Conservation (phyloP, 331 rosid genomes). For the Stylosanthes scabra region DNA sequence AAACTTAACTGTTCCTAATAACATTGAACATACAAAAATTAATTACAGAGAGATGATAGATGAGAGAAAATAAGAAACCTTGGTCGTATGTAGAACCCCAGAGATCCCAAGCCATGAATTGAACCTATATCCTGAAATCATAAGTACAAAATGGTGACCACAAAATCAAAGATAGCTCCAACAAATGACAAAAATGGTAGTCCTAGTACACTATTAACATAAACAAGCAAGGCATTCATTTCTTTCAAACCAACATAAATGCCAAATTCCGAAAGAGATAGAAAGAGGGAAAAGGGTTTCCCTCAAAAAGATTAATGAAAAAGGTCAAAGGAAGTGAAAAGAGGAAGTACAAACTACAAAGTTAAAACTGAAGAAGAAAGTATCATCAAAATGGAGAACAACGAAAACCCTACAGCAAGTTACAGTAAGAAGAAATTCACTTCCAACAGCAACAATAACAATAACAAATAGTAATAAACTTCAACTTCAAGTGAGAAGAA, state of each 20-base stretch:
- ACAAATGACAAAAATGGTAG: constrained; percentile 2
- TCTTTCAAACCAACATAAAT: not conserved
- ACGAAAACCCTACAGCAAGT: not conserved
- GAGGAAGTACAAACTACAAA: not conserved
- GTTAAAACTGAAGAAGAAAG: not conserved
- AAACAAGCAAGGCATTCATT: not conserved
- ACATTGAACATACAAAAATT: constrained; percentile 21
- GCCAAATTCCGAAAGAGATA: not conserved
- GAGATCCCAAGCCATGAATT: constrained; percentile 72
- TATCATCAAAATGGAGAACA: not conserved
- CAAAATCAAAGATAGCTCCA: not conserved
- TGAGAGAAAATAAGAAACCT: constrained; percentile 51
- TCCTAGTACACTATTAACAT: not conserved
- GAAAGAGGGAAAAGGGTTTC: not conserved
- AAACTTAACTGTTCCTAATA: constrained; percentile 5
- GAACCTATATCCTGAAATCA: constrained; percentile 51
- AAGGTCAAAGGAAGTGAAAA: not conserved
- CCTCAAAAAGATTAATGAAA: not conserved
- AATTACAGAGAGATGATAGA: not conserved
- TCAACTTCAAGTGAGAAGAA: not conserved
- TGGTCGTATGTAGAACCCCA: constrained; percentile 62
- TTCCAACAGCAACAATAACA: constrained; percentile 9
- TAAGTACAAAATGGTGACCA: not conserved
- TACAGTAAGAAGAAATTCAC: not conserved
- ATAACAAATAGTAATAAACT: not conserved